Base-by-base conservation (phyloP, 1,284 basidiomycete species). In the Cutaneotrichosporon arboriforme region DNA sequence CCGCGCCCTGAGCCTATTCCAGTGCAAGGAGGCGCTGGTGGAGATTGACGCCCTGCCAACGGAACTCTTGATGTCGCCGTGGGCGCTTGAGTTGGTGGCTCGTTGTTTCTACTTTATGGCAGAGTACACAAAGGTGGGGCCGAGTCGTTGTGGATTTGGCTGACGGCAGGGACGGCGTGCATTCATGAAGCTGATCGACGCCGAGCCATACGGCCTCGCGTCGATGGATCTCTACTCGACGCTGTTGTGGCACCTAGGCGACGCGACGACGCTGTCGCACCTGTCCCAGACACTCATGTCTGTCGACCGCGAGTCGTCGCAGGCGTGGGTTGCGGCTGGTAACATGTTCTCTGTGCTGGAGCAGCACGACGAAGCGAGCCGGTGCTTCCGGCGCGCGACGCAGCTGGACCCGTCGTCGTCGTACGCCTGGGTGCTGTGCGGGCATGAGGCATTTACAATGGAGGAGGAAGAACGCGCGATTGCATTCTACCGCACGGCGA, bases 141-240 rank as follows among this genome's bases (percentile, higher is more conserved):
- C 26, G n/a, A 31, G 26, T 31, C 26, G 7, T 31, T 10, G 91
- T 94, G 75, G 69, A 87, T 33, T 2, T 2, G 17, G 38, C 45
- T 49, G 44, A 47, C 17, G 18, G 8, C 22, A 80, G 90, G 88
- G 91, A 39, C 86, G 90, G 66, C 83, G 88, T 59, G 88, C 88
- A 33, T 97, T 94, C 78, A 81, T 82, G 63, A 82, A 83, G 20
- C 83, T 90, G 42, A 81, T 90, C 40, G 78, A 78, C n/a, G 76
- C 86, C 50, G 86, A 94, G 59, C 91, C 90, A 8, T 87, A 90
- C 78, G 83, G 88, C 22, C 72, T 92, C 51, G 83, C 82, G 77
- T 87, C 90, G 69, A 92, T 93, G 88, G 92, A 96, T 72, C 82
- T 89, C 38, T 94, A 90, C 76, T 94, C 91, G 37, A 94, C 93